A percentile compares a stretch with the other conserved stretches of the same genome.
These are phyloP conservation scores for Begonia fuchsioides DNA, from an alignment of 306 rosid species.

Conservation along the genomic window DNA sequence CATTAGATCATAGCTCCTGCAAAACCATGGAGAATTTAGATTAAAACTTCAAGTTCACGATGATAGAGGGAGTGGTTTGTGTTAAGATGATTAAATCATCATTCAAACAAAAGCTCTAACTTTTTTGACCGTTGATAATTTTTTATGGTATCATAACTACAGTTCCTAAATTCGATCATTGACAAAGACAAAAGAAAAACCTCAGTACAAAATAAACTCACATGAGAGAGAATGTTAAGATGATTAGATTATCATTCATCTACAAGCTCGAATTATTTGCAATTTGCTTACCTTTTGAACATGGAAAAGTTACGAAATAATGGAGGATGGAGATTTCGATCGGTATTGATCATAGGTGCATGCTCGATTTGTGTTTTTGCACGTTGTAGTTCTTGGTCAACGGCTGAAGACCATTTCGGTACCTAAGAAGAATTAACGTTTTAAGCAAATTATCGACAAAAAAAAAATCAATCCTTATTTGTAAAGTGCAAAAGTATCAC, in stretches of 20 bases:
- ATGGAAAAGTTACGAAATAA: slow-evolving; percentile 57
- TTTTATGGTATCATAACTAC: too few species aligned
- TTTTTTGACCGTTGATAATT: too few species aligned
- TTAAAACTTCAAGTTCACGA: too few species aligned
- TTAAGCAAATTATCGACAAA: not conserved
- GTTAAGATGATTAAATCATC: too few species aligned
- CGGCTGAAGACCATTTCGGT: slow-evolving; percentile 50
- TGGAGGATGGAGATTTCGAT: slow-evolving; percentile 45
- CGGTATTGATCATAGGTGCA: slow-evolving; percentile 39
- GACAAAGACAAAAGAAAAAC: too few species aligned
- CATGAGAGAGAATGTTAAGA: too few species aligned
- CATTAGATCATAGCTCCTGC: slow-evolving; percentile 93
- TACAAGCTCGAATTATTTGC: too few species aligned
- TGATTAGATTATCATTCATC: too few species aligned
- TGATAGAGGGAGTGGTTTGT: not conserved
- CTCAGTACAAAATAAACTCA: too few species aligned
- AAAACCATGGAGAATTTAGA: not conserved
- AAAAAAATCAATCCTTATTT: not conserved
- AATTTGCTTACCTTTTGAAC: slow-evolving; percentile 58
- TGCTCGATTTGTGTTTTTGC: slow-evolving; percentile 53
- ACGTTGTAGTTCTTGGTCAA: slow-evolving; percentile 42
- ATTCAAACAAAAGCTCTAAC: too few species aligned
- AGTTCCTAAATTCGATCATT: too few species aligned
- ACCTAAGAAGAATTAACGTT: slow-evolving; percentile 24
- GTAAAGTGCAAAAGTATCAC: slow-evolving; percentile 9